phyloP scores from a whole-genome alignment of 768 basidiomycete genomes.

The Leccinum rimulosum region DNA sequence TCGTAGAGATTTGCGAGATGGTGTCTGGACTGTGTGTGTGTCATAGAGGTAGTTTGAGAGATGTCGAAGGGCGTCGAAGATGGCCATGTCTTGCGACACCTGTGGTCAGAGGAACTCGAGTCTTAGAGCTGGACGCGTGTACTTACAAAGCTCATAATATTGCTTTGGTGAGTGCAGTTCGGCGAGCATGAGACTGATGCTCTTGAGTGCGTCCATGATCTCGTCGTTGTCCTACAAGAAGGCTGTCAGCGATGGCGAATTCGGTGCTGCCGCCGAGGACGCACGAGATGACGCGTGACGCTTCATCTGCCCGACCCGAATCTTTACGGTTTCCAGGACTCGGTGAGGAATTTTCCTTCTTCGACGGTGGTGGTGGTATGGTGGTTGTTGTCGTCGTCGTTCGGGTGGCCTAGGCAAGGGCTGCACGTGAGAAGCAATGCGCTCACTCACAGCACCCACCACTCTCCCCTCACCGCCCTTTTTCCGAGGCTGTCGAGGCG shows the following conservation, averaged over 20 bases:
- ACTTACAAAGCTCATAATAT: conserved; percentile 95
- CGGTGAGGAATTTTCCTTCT: conserved; percentile 82
- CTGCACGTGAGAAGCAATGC: no score
- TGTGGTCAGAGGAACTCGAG: neutral
- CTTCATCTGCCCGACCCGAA: conserved; percentile 93
- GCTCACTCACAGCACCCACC: neutral
- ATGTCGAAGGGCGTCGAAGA: conserved; percentile 94
- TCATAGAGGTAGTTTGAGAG: conserved; percentile 93
- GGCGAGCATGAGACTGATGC: conserved; percentile 76
- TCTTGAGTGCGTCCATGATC: conserved; percentile 98
- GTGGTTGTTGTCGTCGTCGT: conserved; percentile 13
- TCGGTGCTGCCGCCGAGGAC: conserved; percentile 22
- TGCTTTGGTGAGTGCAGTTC: conserved; percentile 86
- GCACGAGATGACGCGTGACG: conserved; percentile 65
- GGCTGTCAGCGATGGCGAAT: neutral
- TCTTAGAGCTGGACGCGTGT: neutral
- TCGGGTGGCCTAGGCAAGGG: no score
- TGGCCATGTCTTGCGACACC: conserved; percentile 79
- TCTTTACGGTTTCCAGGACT: conserved; percentile 85
- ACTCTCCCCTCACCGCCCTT: no score
- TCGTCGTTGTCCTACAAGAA: conserved; percentile 79
- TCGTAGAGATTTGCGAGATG: no score
- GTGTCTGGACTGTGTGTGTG: no score
- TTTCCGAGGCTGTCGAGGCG: no score
- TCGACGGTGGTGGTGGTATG: conserved; percentile 38